Conservation (phyloP, 2,329 filamentous ascomycete genomes). For the Aspergillus candidus region DNA sequence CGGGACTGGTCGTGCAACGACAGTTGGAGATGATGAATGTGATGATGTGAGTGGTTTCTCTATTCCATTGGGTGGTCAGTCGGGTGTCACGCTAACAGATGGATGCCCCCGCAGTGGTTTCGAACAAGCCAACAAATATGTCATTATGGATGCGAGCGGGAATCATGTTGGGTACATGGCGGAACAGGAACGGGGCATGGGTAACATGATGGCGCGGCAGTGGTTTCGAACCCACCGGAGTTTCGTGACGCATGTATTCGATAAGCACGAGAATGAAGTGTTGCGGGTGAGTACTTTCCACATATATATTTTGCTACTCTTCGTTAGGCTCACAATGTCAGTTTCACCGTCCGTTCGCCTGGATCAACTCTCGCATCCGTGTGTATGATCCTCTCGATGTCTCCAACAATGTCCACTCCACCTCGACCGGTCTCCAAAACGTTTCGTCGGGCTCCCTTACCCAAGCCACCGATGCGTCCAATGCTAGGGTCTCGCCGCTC, state of each 20-base stretch:
- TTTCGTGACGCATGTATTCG: constrained; percentile 62
- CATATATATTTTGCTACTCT: not conserved
- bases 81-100: constrained; percentile 4
- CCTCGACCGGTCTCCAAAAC: constrained; percentile 41
- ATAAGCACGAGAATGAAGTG: constrained; percentile 54
- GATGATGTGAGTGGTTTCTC: constrained; percentile 41
- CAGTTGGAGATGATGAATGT: constrained; percentile 63
- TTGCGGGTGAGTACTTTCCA: constrained; percentile 38
- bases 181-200: constrained; percentile 56
- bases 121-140: constrained; percentile 61
- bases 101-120: constrained; percentile 42
- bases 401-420: constrained; percentile 27
- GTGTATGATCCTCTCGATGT: constrained; percentile 49
- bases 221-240: constrained; percentile 57
- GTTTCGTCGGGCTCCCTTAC: constrained; percentile 38
- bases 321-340: constrained; percentile 17
- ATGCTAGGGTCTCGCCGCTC: constrained; percentile 49
- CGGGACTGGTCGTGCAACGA: constrained; percentile 56
- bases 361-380: constrained; percentile 55
- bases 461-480: constrained; percentile 35
- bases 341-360: constrained; percentile 59
- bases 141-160: constrained; percentile 59
- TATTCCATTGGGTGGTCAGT: not conserved
- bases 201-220: constrained; percentile 51
- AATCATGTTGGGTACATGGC: constrained; percentile 60